These are phyloP conservation scores for Fusarium nelsonii DNA, from an alignment of 2,329 filamentous ascomycete genomes.

Conservation along the genomic window DNA sequence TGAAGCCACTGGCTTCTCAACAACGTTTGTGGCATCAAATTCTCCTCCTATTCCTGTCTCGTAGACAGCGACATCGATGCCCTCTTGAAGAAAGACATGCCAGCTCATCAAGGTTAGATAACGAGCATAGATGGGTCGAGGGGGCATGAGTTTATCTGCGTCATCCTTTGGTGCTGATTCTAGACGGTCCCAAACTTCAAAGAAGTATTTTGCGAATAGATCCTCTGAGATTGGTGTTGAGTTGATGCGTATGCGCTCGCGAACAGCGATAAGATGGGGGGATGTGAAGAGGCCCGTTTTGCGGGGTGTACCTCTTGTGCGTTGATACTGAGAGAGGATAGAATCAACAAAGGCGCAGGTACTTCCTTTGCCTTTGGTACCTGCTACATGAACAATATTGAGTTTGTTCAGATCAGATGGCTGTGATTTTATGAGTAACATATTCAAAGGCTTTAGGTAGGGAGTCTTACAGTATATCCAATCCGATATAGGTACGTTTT, in stretches of 20 bases:
- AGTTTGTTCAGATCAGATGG: slow-evolving; percentile 67
- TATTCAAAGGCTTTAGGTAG: background rate
- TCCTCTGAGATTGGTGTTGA: slow-evolving; percentile 67
- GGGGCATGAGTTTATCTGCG: slow-evolving; percentile 53
- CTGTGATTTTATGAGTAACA: slow-evolving; percentile 36
- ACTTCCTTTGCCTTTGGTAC: slow-evolving; percentile 82
- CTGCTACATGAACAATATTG: slow-evolving; percentile 77
- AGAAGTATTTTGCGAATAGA: slow-evolving; percentile 74
- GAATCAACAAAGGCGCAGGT: slow-evolving; percentile 76
- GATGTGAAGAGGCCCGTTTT: slow-evolving; percentile 76
- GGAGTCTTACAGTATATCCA: slow-evolving; percentile 73
- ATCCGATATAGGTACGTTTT: slow-evolving; percentile 80
- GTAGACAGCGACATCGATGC: slow-evolving; percentile 72
- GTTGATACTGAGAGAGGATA: slow-evolving; percentile 68
- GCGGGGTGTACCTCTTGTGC: slow-evolving; percentile 50
- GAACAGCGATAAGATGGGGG: slow-evolving; percentile 75
- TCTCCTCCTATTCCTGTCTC: slow-evolving; percentile 77
- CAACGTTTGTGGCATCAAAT: slow-evolving; percentile 76
- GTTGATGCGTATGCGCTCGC: slow-evolving; percentile 75
- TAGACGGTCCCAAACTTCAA: slow-evolving; percentile 73
- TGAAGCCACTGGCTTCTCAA: slow-evolving; percentile 67
- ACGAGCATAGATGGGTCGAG: slow-evolving; percentile 69
- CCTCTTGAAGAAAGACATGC: slow-evolving; percentile 74
- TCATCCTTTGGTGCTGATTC: slow-evolving; percentile 51
- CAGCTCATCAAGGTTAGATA: slow-evolving; percentile 75